Evolutionary conservation across 1,139 yeast genomes (phyloP).

Genomic region (Zhuliangozyma parablackwelliae): DNA sequence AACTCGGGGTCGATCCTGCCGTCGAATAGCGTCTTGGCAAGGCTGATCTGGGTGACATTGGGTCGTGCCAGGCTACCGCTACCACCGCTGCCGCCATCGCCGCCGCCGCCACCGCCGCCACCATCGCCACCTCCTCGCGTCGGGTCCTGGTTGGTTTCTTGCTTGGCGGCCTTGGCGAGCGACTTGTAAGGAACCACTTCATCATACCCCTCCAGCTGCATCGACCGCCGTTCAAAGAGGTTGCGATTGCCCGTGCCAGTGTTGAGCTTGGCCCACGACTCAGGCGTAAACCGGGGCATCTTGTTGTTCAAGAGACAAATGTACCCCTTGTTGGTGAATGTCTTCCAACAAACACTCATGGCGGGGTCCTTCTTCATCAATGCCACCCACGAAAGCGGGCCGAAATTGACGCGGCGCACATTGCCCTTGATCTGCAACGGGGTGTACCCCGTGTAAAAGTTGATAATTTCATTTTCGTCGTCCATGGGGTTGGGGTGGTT

Average conservation of each 20-base stretch:
- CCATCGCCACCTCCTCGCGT: too few relatives aligned
- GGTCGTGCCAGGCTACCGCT: too few relatives aligned
- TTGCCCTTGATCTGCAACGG: slow-evolving; percentile 22
- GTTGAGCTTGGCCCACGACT: slow-evolving; percentile 12
- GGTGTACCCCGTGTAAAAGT: slow-evolving; percentile 28
- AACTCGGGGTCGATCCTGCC: slow-evolving; percentile 21
- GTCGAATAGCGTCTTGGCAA: slow-evolving; percentile 15
- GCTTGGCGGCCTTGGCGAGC: slow-evolving; percentile 1
- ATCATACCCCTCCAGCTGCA: slow-evolving; percentile 31
- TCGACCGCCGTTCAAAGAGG: slow-evolving; percentile 25
- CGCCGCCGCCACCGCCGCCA: too few relatives aligned
- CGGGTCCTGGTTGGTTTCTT: neutral
- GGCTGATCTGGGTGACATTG: slow-evolving; percentile 1
- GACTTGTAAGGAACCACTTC: slow-evolving; percentile 29
- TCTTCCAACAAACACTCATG: slow-evolving; percentile 24
- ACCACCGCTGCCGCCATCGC: too few relatives aligned
- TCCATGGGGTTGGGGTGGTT: slow-evolving; percentile 23
- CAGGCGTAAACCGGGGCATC: slow-evolving; percentile 11
- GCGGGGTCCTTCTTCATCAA: slow-evolving; percentile 29
- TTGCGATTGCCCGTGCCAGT: slow-evolving; percentile 12
- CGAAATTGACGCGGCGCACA: slow-evolving; percentile 26
- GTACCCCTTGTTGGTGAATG: slow-evolving; percentile 4
- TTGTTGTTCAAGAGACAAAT: slow-evolving; percentile 5
- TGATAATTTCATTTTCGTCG: slow-evolving; percentile 19
- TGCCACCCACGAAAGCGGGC: slow-evolving; percentile 38